Evolutionary conservation across 2,329 filamentous ascomycete species (phyloP).

Genomic region (Aulographum hederae): DNA sequence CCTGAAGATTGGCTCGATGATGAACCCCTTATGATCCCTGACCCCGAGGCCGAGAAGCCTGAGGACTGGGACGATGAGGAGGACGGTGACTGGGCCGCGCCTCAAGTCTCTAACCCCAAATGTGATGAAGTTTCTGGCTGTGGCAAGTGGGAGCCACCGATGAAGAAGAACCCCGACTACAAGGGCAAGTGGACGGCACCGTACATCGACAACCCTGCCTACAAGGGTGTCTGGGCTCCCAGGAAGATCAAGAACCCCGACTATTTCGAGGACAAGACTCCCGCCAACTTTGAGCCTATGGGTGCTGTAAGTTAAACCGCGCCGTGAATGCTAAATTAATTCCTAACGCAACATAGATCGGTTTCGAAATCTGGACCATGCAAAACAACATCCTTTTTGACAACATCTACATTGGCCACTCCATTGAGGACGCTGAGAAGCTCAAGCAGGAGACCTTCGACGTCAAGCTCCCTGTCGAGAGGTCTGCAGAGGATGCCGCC

Average conservation of each 20-base stretch:
- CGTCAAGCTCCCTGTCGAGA: constrained; percentile 70
- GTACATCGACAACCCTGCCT: constrained; percentile 88
- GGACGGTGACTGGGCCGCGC: constrained; percentile 91
- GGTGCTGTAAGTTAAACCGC: constrained; percentile 55
- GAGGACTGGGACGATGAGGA: constrained; percentile 99
- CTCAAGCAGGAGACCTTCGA: constrained; percentile 80
- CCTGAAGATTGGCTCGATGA: constrained; percentile 93
- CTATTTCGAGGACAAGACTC: constrained; percentile 94
- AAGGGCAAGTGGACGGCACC: constrained; percentile 98
- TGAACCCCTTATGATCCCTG: constrained; percentile 64
- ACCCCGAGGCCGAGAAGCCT: constrained; percentile 92
- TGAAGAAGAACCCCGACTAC: constrained; percentile 89
- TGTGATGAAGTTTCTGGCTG: constrained; percentile 86
- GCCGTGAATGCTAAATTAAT: neutral
- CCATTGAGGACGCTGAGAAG: constrained; percentile 76
- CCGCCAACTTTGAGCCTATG: constrained; percentile 93
- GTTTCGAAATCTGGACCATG: constrained; percentile 99
- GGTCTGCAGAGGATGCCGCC: constrained; percentile 57
- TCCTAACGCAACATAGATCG: constrained; percentile 50
- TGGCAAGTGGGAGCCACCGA: constrained; percentile 77
- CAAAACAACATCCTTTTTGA: constrained; percentile 96
- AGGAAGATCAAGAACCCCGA: constrained; percentile 93
- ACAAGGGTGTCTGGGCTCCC: constrained; percentile 92
- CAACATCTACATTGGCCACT: constrained; percentile 99
- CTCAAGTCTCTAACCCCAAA: constrained; percentile 87